Evolutionary conservation across 257 asterid genomes (phyloP), one percentile per base, ranked within the genome.

Genomic region (Ilex aquifolium): DNA sequence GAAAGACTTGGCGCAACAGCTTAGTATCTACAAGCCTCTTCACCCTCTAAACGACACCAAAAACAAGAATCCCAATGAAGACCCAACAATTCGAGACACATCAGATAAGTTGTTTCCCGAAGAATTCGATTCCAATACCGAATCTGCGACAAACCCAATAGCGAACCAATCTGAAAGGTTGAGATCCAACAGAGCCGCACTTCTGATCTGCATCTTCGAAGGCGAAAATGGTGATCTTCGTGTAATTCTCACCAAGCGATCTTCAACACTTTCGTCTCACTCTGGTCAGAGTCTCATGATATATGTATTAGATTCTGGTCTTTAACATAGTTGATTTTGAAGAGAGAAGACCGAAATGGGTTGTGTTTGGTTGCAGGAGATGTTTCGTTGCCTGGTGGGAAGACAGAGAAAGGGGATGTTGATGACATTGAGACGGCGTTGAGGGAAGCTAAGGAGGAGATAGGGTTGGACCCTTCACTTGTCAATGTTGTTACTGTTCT

Each of bases 391-490:
- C 97, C 97, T 1, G 97, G 97, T 46, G 97, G 97, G 55, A 87
- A 76, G 72, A 77, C 82, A 65, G 97, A 90, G 48, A 91, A 80
- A 39, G 77, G 79, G 2, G 97, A 89, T 75, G 72, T 65, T 55
- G 72, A 66, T 67, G 77, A 84, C 39, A 65, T 65, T 10, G 88
- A 74, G 39, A 90, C 95, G 52, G 97, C 97, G 8, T 42, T 90
- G 72, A 87, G 95, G 65, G 97, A 90, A 75, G 95, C 97, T 17
- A 85, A 85, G 36, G 97, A 90, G 82, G 97, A 90, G 74, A 87
- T 90, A 44, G 95, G 95, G 44, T 76, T 90, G 80, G 97, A 87
- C 14, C 95, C 92, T 72, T 76, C 85, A 13, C 69, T 77, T 63
- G 95, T 89, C 12, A 77, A 80, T 56, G 81, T 84, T 61, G 86